A percentile compares a stretch with the other conserved stretches of the same genome.
These are phyloP conservation scores for Beta lomatogona DNA, from an alignment of 179 eudicot species.

Conservation along the genomic window DNA sequence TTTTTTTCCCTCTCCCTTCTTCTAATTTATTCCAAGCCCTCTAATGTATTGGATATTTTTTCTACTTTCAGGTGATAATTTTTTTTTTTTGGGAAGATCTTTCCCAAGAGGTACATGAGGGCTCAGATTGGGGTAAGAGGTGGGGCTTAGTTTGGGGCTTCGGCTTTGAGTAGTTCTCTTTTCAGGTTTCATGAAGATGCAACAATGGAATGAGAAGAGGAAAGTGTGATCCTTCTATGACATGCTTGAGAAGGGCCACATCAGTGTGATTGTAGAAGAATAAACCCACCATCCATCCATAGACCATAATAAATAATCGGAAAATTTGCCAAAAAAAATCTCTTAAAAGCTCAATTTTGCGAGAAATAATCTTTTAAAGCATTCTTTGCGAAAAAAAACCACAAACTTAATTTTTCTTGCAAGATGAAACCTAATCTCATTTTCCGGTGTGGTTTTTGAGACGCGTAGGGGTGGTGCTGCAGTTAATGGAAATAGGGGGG, in stretches of 20 bases:
- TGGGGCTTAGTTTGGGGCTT: conserved; percentile 34
- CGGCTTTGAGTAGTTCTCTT: conserved; percentile 25
- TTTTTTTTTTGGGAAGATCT: no score
- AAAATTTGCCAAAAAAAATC: no score
- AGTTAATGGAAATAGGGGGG: no score
- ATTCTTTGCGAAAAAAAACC: no score
- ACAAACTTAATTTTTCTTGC: no score
- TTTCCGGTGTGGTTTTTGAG: no score
- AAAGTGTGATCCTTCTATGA: conserved; percentile 41
- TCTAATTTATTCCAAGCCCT: neutral
- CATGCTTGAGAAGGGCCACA: conserved; percentile 50
- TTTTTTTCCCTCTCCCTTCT: neutral
- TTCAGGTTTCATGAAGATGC: conserved; percentile 28
- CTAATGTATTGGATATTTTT: neutral
- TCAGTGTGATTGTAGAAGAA: conserved; percentile 41
- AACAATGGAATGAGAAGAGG: conserved; percentile 46
- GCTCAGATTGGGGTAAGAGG: conserved; percentile 21
- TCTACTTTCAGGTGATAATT: conserved; percentile 17
- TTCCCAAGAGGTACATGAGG: conserved; percentile 26
- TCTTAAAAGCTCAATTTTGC: no score
- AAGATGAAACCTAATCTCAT: no score
- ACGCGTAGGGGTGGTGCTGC: no score
- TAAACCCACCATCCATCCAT: conserved; percentile 15
- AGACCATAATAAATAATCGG: neutral
- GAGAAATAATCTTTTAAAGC: no score